phyloP scores from a whole-genome alignment of 345 rosid species.

The Populus ilicifolia region DNA sequence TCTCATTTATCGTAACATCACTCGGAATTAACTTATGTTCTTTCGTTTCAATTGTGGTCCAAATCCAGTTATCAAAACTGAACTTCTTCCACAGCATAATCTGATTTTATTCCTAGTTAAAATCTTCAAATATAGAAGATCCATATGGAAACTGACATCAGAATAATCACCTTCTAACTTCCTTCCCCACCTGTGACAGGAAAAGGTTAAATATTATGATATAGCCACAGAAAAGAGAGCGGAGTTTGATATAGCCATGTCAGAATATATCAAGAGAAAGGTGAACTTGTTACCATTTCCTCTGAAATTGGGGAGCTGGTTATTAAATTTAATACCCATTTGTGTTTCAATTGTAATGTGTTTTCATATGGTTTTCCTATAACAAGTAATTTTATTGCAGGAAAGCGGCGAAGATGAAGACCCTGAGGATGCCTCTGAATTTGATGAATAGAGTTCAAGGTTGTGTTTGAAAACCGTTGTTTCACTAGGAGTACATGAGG shows the following conservation, averaged over 20 bases:
- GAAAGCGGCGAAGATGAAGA: conserved; percentile 62
- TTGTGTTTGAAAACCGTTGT: conserved; percentile 10
- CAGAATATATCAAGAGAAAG: conserved; percentile 65
- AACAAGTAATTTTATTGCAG: conserved; percentile 34
- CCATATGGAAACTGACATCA: background rate
- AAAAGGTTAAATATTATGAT: conserved; percentile 89
- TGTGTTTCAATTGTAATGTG: background rate
- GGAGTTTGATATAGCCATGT: conserved; percentile 73
- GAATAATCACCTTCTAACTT: conserved; percentile 3
- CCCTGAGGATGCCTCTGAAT: conserved; percentile 62
- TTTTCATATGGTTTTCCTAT: conserved; percentile 6
- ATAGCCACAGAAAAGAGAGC: conserved; percentile 83
- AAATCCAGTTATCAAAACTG: too few relatives aligned
- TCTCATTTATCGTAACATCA: too few relatives aligned
- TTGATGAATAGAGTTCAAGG: conserved; percentile 36
- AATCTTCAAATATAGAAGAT: background rate
- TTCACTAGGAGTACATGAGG: conserved; percentile 8
- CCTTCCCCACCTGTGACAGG: conserved; percentile 39
- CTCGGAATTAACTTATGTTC: too few relatives aligned
- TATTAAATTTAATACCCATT: conserved; percentile 7
- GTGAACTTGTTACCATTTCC: conserved; percentile 24
- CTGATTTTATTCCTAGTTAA: too few relatives aligned
- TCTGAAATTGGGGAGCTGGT: background rate
- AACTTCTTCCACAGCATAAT: too few relatives aligned
- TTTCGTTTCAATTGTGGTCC: too few relatives aligned